Evolutionary conservation across 2,329 filamentous ascomycete species (phyloP).

Genomic region (Penicillium expansum): DNA sequence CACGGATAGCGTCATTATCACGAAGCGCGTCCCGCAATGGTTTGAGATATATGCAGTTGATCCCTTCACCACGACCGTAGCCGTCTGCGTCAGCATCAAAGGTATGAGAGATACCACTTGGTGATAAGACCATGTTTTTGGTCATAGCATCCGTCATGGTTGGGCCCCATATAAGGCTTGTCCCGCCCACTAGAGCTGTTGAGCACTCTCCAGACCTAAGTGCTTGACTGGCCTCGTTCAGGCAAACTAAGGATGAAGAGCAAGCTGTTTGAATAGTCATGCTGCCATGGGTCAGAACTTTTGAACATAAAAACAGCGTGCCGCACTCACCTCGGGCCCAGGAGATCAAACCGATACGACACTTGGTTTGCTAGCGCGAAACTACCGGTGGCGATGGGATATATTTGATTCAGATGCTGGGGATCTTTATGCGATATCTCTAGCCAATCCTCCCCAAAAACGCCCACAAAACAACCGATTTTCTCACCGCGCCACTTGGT

Average conservation of each 20-base stretch:
- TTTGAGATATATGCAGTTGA: conserved; percentile 50
- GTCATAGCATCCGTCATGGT: conserved; percentile 23
- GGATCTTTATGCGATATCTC: conserved; percentile 21
- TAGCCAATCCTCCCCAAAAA: conserved; percentile 29
- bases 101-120: conserved; percentile 47
- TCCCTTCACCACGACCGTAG: conserved; percentile 52
- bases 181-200: conserved; percentile 36
- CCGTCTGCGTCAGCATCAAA: conserved; percentile 51
- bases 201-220: conserved; percentile 22
- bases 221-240: conserved; percentile 28
- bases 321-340: conserved; percentile 21
- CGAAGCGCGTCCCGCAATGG: conserved; percentile 45
- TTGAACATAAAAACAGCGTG: not conserved
- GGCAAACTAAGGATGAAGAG: conserved; percentile 40
- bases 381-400: conserved; percentile 14
- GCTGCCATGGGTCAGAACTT: conserved; percentile 12
- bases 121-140: conserved; percentile 36
- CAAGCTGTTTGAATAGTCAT: conserved; percentile 42
- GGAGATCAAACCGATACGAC: conserved; percentile 25
- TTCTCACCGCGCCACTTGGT: conserved; percentile 30
- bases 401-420: conserved; percentile 16
- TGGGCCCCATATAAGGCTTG: conserved; percentile 33
- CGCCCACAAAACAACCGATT: conserved; percentile 29
- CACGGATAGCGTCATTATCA: conserved; percentile 40
- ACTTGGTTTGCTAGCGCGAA: conserved; percentile 26